A percentile compares a stretch with the other conserved stretches of the same genome.
Conservation (phyloP, 2,329 filamentous ascomycete genomes). For the Magnaporthales sp. region DNA sequence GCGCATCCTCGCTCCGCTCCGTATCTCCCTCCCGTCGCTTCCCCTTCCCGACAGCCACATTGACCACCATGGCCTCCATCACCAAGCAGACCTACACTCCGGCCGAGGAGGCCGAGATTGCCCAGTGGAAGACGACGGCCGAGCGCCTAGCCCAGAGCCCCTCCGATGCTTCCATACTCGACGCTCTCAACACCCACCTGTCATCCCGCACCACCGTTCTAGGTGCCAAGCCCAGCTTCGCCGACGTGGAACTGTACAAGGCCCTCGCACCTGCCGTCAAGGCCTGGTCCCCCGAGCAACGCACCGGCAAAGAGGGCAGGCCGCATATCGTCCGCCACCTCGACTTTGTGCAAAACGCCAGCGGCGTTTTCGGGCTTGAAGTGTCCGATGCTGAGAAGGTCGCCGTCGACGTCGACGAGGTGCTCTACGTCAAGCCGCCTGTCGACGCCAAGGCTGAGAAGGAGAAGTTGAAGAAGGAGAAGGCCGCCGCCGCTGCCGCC, state of each 20-base stretch:
- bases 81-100: constrained; percentile 62
- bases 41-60: constrained; percentile 13
- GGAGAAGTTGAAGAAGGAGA: constrained; percentile 94
- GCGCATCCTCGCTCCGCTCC: constrained; percentile 17
- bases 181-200: constrained; percentile 77
- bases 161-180: constrained; percentile 60
- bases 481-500: constrained; percentile 57
- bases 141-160: constrained; percentile 50
- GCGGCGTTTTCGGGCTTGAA: constrained; percentile 61
- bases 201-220: constrained; percentile 82
- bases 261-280: constrained; percentile 68
- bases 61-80: constrained; percentile 49
- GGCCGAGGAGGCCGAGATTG: constrained; percentile 77
- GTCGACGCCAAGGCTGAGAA: constrained; percentile 92
- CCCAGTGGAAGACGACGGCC: constrained; percentile 78
- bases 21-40: constrained; percentile 17
- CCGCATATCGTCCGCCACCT: constrained; percentile 87
- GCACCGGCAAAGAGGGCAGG: constrained; percentile 80
- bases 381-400: constrained; percentile 69
- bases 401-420: constrained; percentile 66
- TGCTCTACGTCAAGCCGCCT: constrained; percentile 81
- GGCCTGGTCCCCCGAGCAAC: constrained; percentile 75
- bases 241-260: constrained; percentile 77
- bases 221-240: constrained; percentile 80
- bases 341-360: constrained; percentile 90